Evolutionary conservation across 495 filamentous ascomycete species (phyloP).

Genomic region (Evernia prunastri): DNA sequence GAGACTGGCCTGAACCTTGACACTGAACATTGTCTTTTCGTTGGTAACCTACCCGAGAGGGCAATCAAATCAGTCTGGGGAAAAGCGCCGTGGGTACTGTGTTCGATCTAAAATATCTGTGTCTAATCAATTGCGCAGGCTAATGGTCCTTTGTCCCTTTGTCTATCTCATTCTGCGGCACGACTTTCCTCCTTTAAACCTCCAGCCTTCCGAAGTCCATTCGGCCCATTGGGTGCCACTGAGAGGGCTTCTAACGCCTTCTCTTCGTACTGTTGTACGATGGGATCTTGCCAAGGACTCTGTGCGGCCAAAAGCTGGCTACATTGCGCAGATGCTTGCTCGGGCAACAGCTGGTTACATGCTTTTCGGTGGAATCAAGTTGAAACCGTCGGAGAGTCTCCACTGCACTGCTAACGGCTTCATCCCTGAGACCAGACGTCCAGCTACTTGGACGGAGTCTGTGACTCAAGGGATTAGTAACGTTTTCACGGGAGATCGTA

Average conservation of each 20-base stretch:
- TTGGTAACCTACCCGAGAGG: slow-evolving; percentile 66
- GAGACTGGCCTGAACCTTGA: slow-evolving; percentile 65
- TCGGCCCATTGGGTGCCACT: slow-evolving; percentile 74
- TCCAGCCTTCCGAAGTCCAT: slow-evolving; percentile 68
- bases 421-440: slow-evolving; percentile 31
- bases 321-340: slow-evolving; percentile 44
- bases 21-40: slow-evolving; percentile 46
- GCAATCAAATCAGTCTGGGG: slow-evolving; percentile 69
- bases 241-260: slow-evolving; percentile 55
- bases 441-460: background rate
- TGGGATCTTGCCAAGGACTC: slow-evolving; percentile 63
- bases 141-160: slow-evolving; percentile 76
- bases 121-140: slow-evolving; percentile 33
- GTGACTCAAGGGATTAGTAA: background rate
- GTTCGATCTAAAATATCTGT: slow-evolving; percentile 2
- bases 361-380: slow-evolving; percentile 62
- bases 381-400: slow-evolving; percentile 56
- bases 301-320: slow-evolving; percentile 44
- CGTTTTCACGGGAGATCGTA: background rate
- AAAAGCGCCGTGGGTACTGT: slow-evolving; percentile 53
- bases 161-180: slow-evolving; percentile 58
- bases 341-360: slow-evolving; percentile 58
- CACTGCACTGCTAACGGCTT: slow-evolving; percentile 49
- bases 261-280: slow-evolving; percentile 54
- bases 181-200: slow-evolving; percentile 49